These are phyloP conservation scores for Prunus mira DNA, from an alignment of 306 rosid species.

Conservation along the genomic window DNA sequence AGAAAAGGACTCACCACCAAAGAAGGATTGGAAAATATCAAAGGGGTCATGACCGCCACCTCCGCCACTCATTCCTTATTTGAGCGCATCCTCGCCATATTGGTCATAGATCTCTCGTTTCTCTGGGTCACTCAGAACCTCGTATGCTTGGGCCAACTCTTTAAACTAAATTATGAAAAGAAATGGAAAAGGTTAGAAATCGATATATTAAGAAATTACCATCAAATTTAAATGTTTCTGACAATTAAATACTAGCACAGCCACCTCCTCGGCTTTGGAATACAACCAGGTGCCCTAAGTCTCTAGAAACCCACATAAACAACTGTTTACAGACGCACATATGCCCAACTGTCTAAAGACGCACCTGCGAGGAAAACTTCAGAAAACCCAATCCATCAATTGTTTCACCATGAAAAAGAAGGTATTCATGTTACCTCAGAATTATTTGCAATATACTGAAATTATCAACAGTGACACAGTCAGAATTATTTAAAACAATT, in stretches of 20 bases:
- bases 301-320: no score
- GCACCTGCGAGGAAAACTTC: no score
- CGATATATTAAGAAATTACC: background rate
- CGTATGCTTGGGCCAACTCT: constrained; percentile 93
- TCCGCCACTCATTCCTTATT: constrained; percentile 97
- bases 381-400: no score
- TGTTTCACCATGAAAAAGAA: no score
- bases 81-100: constrained; percentile 93
- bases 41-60: constrained; percentile 94
- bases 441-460: no score
- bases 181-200: background rate
- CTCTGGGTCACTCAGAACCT: constrained; percentile 90
- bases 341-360: no score
- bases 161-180: constrained; percentile 50
- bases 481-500: no score
- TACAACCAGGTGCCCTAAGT: no score
- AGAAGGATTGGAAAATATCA: constrained; percentile 89
- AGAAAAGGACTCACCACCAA: constrained; percentile 51
- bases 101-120: constrained; percentile 92
- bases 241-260: background rate
- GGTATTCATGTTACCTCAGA: no score
- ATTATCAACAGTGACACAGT: no score
- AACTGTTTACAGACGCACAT: no score
- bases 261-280: no score
- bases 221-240: background rate